Conservation (phyloP, 2,329 filamentous ascomycete species). For the Colletotrichum chlorophyti region DNA sequence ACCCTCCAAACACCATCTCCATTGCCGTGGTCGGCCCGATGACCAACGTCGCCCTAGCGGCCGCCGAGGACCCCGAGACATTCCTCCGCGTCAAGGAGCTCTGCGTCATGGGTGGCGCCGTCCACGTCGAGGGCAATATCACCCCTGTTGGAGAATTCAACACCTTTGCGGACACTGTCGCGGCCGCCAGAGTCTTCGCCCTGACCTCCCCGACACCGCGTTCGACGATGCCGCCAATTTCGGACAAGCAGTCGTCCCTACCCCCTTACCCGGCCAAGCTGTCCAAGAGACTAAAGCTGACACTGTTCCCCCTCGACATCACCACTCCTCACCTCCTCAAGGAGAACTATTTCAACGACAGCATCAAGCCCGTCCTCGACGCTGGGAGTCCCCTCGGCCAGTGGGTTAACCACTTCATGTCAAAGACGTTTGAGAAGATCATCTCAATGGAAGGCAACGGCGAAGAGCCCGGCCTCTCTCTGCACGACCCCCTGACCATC, state of each 20-base stretch:
- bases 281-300: constrained; percentile 68
- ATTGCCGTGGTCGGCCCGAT: constrained; percentile 89
- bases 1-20: constrained; percentile 84
- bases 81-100: constrained; percentile 91
- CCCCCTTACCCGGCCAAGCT: constrained; percentile 69
- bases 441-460: constrained; percentile 65
- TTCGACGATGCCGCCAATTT: constrained; percentile 80
- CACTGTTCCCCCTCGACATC: constrained; percentile 79
- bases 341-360: constrained; percentile 63
- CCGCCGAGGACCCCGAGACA: constrained; percentile 85
- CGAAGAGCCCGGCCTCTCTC: constrained; percentile 64
- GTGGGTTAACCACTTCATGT: constrained; percentile 77
- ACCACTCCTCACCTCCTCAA: constrained; percentile 74
- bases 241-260: constrained; percentile 56
- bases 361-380: constrained; percentile 61
- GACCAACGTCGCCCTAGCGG: constrained; percentile 91
- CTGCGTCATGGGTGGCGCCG: constrained; percentile 92
- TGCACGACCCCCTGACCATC: constrained; percentile 81
- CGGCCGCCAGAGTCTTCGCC: constrained; percentile 78
- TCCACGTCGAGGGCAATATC: constrained; percentile 82
- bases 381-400: constrained; percentile 74
- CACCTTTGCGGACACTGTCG: constrained; percentile 84
- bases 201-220: constrained; percentile 76
- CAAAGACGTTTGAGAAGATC: constrained; percentile 74
- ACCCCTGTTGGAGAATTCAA: constrained; percentile 94